These are phyloP conservation scores for Teratosphaeria epicoccoides DNA, from an alignment of 2,329 filamentous ascomycete species.

Conservation along the genomic window DNA sequence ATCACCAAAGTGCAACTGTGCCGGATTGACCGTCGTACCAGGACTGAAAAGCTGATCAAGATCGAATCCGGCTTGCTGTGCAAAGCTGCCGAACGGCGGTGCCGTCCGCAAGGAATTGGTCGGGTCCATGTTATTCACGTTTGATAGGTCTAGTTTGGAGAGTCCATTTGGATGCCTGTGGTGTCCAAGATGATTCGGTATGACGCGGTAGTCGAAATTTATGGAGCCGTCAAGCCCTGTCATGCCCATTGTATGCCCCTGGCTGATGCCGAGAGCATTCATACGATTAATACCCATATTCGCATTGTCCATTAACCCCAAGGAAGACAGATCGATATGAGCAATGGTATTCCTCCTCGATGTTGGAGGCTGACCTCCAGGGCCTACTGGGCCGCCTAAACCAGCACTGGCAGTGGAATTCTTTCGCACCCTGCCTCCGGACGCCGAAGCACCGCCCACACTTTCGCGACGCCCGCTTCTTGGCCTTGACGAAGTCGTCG, in stretches of 20 bases:
- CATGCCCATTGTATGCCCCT: slow-evolving; percentile 37
- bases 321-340: slow-evolving; percentile 68
- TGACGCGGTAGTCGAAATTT: slow-evolving; percentile 57
- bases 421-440: slow-evolving; percentile 69
- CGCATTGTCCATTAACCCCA: slow-evolving; percentile 40
- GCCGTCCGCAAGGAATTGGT: slow-evolving; percentile 66
- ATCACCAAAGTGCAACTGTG: slow-evolving; percentile 71
- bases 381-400: slow-evolving; percentile 37
- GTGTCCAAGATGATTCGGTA: slow-evolving; percentile 58
- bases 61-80: slow-evolving; percentile 48
- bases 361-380: slow-evolving; percentile 52
- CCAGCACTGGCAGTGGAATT: slow-evolving; percentile 67
- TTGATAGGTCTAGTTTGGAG: slow-evolving; percentile 72
- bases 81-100: slow-evolving; percentile 57
- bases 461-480: slow-evolving; percentile 79
- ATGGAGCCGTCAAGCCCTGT: slow-evolving; percentile 47
- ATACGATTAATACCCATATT: slow-evolving; percentile 18
- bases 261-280: slow-evolving; percentile 16
- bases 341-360: slow-evolving; percentile 94
- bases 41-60: slow-evolving; percentile 61
- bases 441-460: slow-evolving; percentile 58
- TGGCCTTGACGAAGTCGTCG: slow-evolving; percentile 74
- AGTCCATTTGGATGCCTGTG: slow-evolving; percentile 53
- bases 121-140: slow-evolving; percentile 50
- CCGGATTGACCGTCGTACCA: slow-evolving; percentile 52